Percentiles rank a stretch among this genome's conserved stretches.
phyloP scores from a whole-genome alignment of 2,329 filamentous ascomycete species.

The Zasmidium angulare region DNA sequence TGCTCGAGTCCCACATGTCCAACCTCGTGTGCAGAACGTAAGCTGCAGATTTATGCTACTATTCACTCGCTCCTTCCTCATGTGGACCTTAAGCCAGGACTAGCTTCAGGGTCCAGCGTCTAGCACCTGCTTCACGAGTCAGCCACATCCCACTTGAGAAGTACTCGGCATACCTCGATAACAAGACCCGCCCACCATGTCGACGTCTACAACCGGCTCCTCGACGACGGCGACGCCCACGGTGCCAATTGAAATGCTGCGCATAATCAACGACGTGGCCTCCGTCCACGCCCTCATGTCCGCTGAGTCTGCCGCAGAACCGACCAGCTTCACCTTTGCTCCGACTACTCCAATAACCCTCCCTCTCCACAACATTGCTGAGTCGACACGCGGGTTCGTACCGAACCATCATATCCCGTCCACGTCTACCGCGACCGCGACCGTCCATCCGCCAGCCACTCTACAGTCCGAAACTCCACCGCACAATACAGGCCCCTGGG shows the following conservation, averaged over 20 bases:
- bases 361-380: no score
- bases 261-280: background rate
- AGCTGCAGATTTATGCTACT: no score
- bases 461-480: background rate
- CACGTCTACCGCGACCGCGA: background rate
- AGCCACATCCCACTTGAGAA: no score
- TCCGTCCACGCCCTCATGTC: background rate
- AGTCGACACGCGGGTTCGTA: no score
- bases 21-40: no score
- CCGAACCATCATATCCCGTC: background rate
- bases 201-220: background rate
- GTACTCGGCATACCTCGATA: background rate
- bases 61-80: background rate
- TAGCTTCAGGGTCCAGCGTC: background rate
- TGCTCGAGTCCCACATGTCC: no score
- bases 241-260: background rate
- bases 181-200: background rate
- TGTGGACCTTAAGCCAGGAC: background rate
- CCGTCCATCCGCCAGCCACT: background rate
- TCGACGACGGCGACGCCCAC: background rate
- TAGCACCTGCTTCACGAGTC: background rate
- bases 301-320: background rate
- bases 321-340: background rate
- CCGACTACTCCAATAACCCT: background rate
- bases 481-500: background rate